phyloP scores from a whole-genome alignment of 495 filamentous ascomycete genomes.

The Peziza echinospora region DNA sequence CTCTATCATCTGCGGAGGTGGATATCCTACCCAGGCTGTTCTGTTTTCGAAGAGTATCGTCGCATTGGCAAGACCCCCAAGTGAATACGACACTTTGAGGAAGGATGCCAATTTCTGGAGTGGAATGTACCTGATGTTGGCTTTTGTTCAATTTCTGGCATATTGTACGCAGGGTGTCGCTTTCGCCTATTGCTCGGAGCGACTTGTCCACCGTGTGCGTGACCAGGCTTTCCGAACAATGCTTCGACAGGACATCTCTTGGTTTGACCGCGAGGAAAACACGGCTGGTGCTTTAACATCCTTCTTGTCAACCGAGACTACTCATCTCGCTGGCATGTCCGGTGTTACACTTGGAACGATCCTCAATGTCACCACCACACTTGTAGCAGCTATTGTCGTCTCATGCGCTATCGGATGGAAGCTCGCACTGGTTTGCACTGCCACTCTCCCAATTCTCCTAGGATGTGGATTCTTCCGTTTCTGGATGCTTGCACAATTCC shows the following conservation, averaged over 20 bases:
- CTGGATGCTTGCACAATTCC: conserved; percentile 57
- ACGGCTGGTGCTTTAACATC: conserved; percentile 63
- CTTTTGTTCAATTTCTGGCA: conserved; percentile 48
- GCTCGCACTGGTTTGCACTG: conserved; percentile 61
- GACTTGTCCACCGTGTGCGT: conserved; percentile 59
- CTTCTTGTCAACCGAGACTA: conserved; percentile 70
- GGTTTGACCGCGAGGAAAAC: conserved; percentile 72
- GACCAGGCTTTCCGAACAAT: conserved; percentile 64
- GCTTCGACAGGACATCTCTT: conserved; percentile 79
- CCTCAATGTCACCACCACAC: conserved; percentile 49
- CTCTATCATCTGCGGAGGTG: conserved; percentile 59
- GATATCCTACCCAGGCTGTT: conserved; percentile 69
- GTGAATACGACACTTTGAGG: conserved; percentile 30
- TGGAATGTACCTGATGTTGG: conserved; percentile 89
- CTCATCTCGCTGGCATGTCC: conserved; percentile 60
- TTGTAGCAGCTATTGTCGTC: conserved; percentile 44
- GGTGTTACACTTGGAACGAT: conserved; percentile 65
- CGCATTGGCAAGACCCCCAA: conserved; percentile 33
- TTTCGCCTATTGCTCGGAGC: conserved; percentile 69
- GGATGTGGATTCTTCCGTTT: conserved; percentile 72
- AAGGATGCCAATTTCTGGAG: conserved; percentile 70
- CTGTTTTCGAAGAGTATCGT: conserved; percentile 79
- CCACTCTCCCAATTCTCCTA: conserved; percentile 56
- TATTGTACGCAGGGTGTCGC: conserved; percentile 45
- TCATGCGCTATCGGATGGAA: conserved; percentile 68